phyloP scores from a whole-genome alignment of 495 filamentous ascomycete genomes.

The Parathielavia hyrcaniae region DNA sequence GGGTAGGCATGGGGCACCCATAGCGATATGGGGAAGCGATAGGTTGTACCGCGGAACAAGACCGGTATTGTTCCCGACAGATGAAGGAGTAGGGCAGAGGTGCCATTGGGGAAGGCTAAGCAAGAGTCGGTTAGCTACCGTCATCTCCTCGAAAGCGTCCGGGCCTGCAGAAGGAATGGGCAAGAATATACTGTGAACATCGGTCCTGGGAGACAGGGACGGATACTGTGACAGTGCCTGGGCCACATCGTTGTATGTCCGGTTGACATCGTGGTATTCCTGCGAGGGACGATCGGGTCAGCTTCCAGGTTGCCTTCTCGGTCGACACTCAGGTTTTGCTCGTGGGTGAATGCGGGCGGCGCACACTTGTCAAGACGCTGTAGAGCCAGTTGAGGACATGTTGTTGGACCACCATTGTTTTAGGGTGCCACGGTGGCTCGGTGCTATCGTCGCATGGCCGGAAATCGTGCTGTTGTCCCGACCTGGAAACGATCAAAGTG shows the following conservation, averaged over 20 bases:
- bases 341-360: neutral
- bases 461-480: neutral
- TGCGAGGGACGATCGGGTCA: slow-evolving; percentile 34
- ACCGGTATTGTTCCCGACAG: slow-evolving; percentile 84
- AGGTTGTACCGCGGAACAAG: slow-evolving; percentile 77
- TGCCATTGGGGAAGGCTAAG: slow-evolving; percentile 81
- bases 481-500: neutral
- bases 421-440: neutral
- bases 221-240: slow-evolving; percentile 75
- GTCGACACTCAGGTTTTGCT: neutral
- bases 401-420: slow-evolving; percentile 74
- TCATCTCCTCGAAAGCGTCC: no score
- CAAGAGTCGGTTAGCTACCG: neutral
- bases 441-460: slow-evolving; percentile 21
- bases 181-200: slow-evolving; percentile 76
- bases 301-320: neutral
- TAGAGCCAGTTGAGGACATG: slow-evolving; percentile 93
- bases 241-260: slow-evolving; percentile 86
- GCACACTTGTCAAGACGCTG: slow-evolving; percentile 74
- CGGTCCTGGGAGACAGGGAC: slow-evolving; percentile 80
- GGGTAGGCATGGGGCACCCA: slow-evolving; percentile 97
- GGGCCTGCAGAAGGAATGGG: neutral
- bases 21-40: slow-evolving; percentile 84
- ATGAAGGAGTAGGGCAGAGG: slow-evolving; percentile 78
- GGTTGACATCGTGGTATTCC: slow-evolving; percentile 91